Percentiles rank a stretch among this genome's conserved stretches.
Evolutionary conservation across 2,329 filamentous ascomycete genomes (phyloP).

Genomic region (Monilinia laxa): DNA sequence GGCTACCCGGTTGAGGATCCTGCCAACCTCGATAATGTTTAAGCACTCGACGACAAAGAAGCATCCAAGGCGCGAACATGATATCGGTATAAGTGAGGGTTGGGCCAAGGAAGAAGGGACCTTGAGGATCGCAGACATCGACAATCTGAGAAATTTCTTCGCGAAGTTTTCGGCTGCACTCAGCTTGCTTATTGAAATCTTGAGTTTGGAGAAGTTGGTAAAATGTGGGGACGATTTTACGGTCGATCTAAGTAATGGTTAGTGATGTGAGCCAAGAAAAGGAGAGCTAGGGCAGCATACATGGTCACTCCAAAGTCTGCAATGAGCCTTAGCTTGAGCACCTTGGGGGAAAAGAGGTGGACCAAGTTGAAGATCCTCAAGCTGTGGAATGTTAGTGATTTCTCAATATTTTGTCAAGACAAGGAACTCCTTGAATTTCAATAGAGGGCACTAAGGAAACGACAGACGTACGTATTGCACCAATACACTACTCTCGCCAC

Average conservation of each 20-base stretch:
- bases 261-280: not conserved
- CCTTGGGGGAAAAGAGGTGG: slow-evolving; percentile 62
- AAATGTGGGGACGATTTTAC: slow-evolving; percentile 72
- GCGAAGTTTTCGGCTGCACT: slow-evolving; percentile 61
- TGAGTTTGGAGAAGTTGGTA: slow-evolving; percentile 70
- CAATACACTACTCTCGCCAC: slow-evolving; percentile 77
- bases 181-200: slow-evolving; percentile 56
- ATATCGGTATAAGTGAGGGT: slow-evolving; percentile 43
- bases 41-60: slow-evolving; percentile 43
- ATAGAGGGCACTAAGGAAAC: not conserved
- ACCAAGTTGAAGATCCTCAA: slow-evolving; percentile 69
- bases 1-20: slow-evolving; percentile 40
- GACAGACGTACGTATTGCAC: slow-evolving; percentile 70
- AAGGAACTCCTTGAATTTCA: not conserved
- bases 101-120: slow-evolving; percentile 42
- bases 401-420: not conserved
- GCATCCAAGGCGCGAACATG: slow-evolving; percentile 45
- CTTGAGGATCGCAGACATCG: slow-evolving; percentile 40
- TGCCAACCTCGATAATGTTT: slow-evolving; percentile 44
- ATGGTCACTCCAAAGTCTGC: slow-evolving; percentile 78
- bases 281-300: slow-evolving; percentile 46
- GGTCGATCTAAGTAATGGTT: slow-evolving; percentile 59
- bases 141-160: slow-evolving; percentile 56
- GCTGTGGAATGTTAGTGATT: slow-evolving; percentile 43
- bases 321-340: slow-evolving; percentile 68